A percentile compares a stretch with the other conserved stretches of the same genome.
Evolutionary conservation across 768 basidiomycete genomes (phyloP).

Genomic region (Tephrocybe rancida): DNA sequence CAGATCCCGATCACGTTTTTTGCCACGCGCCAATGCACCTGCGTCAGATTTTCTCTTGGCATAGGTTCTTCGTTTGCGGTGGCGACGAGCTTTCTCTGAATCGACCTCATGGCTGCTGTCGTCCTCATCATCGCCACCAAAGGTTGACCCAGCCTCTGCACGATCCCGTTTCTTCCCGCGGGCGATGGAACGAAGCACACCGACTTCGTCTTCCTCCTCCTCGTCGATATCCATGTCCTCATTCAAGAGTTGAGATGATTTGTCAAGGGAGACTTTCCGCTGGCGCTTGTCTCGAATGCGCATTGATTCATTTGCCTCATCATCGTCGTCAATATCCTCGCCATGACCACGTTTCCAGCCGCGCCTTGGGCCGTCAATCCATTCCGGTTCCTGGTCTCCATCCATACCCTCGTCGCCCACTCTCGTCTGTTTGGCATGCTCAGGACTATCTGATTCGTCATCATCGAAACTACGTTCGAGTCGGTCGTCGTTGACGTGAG

Average conservation of each 20-base stretch:
- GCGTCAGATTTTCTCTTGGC: slow-evolving; percentile 54
- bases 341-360: slow-evolving; percentile 54
- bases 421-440: slow-evolving; percentile 53
- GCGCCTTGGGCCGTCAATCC: slow-evolving; percentile 36
- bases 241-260: slow-evolving; percentile 34
- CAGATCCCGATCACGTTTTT: slow-evolving; percentile 66
- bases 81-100: slow-evolving; percentile 43
- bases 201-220: slow-evolving; percentile 44
- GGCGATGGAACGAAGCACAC: slow-evolving; percentile 35
- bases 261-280: slow-evolving; percentile 53
- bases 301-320: slow-evolving; percentile 28
- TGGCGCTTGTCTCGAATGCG: slow-evolving; percentile 54
- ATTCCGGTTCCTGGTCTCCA: slow-evolving; percentile 49
- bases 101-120: slow-evolving; percentile 39
- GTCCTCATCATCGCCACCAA: slow-evolving; percentile 62
- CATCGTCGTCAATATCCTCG: slow-evolving; percentile 47
- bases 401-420: slow-evolving; percentile 47
- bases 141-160: slow-evolving; percentile 69
- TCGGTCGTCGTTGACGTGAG: slow-evolving; percentile 30
- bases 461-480: slow-evolving; percentile 43
- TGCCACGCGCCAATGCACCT: slow-evolving; percentile 44
- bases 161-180: slow-evolving; percentile 80
- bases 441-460: slow-evolving; percentile 44
- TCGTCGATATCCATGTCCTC: slow-evolving; percentile 52
- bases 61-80: slow-evolving; percentile 60